A percentile compares a stretch with the other conserved stretches of the same genome.
These are phyloP conservation scores for Kregervanrija fluxuum DNA, from an alignment of 805 yeast genomes.

Conservation along the genomic window DNA sequence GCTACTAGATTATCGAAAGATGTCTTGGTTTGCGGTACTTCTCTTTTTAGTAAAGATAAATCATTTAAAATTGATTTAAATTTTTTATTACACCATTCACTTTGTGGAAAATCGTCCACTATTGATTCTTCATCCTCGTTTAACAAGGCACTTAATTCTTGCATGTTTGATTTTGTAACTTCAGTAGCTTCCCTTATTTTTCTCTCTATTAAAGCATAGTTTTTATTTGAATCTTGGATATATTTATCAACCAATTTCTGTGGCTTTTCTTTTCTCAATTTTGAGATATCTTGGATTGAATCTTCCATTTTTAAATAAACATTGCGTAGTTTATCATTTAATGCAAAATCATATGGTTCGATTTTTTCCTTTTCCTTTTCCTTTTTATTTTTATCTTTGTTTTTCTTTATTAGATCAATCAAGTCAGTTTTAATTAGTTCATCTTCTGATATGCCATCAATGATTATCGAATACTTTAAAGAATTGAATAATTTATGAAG, in stretches of 20 bases:
- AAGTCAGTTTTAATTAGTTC: constrained; percentile 2
- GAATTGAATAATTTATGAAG: constrained; percentile 49
- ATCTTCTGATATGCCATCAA: constrained; percentile 40
- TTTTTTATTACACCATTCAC: constrained; percentile 2
- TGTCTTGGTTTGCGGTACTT: constrained; percentile 31
- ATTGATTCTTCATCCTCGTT: too few species aligned
- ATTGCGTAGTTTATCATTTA: constrained; percentile 53
- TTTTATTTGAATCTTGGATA: constrained; percentile 20
- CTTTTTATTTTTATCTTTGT: constrained; percentile 5
- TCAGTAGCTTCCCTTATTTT: constrained; percentile 14
- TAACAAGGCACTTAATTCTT: too few species aligned
- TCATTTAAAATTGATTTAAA: constrained; percentile 16
- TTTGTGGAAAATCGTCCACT: too few species aligned
- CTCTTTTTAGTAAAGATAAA: constrained; percentile 29
- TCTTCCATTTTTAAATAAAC: constrained; percentile 55
- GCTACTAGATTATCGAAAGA: constrained; percentile 27
- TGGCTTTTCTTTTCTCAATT: constrained; percentile 49
- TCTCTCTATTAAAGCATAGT: constrained; percentile 11
- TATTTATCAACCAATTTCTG: constrained; percentile 30
- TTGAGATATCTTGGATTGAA: constrained; percentile 50
- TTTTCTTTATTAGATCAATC: constrained; percentile 5
- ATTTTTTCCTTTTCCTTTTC: constrained; percentile 28
- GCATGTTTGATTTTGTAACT: constrained; percentile 1
- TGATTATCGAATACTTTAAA: constrained; percentile 45
- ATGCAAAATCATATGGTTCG: constrained; percentile 64